Evolutionary conservation across 1,284 basidiomycete species (phyloP).

Genomic region (Apiotrichum mycotoxinovorans): DNA sequence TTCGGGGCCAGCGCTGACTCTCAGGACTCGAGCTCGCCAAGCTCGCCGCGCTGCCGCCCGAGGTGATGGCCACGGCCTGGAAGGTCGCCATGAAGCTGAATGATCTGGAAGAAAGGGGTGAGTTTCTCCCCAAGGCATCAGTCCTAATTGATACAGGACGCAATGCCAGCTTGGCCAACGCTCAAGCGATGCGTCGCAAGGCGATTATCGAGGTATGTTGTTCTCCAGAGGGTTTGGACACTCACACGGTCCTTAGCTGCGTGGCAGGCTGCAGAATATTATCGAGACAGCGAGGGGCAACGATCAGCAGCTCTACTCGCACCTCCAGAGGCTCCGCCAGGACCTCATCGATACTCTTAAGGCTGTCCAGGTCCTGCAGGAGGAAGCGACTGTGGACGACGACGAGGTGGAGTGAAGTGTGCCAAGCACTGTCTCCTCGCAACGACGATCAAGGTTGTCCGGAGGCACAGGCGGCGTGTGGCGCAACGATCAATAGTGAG

Average conservation of each 20-base stretch:
- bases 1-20: no score
- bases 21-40: constrained; percentile 76
- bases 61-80: constrained; percentile 62
- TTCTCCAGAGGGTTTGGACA: fast-evolving
- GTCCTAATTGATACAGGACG: constrained; percentile 9
- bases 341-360: constrained; percentile 6
- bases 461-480: no score
- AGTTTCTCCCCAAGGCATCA: background rate
- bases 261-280: constrained; percentile 13
- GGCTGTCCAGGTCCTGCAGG: background rate
- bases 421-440: background rate
- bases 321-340: constrained; percentile 7
- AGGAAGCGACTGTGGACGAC: background rate
- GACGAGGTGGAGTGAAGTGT: background rate
- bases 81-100: constrained; percentile 62
- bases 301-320: background rate
- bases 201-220: constrained; percentile 16
- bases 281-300: constrained; percentile 5
- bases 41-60: constrained; percentile 71
- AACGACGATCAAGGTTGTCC: background rate
- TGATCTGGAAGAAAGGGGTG: constrained; percentile 58
- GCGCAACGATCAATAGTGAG: no score
- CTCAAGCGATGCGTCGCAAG: constrained; percentile 16
- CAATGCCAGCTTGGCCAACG: constrained; percentile 13
- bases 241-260: constrained; percentile 10